These are phyloP conservation scores for Gentiana straminea DNA, from an alignment of 257 asterid species.

Conservation along the genomic window DNA sequence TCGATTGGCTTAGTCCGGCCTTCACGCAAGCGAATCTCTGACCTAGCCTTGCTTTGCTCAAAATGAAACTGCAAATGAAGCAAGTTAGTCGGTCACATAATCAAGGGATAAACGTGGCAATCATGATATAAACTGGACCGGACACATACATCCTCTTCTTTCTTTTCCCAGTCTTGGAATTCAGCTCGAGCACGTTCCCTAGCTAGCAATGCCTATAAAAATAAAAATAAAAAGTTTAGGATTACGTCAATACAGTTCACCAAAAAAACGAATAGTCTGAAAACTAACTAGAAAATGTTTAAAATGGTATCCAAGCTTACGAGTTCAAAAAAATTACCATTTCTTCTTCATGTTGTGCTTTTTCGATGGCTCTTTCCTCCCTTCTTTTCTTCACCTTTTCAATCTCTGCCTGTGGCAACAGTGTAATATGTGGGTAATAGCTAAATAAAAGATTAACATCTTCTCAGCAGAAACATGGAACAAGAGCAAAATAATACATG, in stretches of 20 bases:
- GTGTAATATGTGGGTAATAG: not conserved
- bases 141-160: conserved; percentile 73
- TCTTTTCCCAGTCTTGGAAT: conserved; percentile 99
- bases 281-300: not conserved
- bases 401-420: conserved; percentile 61
- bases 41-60: conserved; percentile 82
- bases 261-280: not conserved
- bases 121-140: too few relatives aligned
- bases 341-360: conserved; percentile 97
- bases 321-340: conserved; percentile 34
- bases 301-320: not conserved
- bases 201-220: conserved; percentile 56
- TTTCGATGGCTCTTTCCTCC: conserved; percentile 92
- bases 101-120: too few relatives aligned
- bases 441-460: conserved; percentile 2
- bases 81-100: too few relatives aligned
- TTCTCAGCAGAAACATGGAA: not conserved
- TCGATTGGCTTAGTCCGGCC: conserved; percentile 91
- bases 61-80: conserved; percentile 42
- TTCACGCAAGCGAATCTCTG: conserved; percentile 77
- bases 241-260: conserved; percentile 2
- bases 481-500: too few relatives aligned
- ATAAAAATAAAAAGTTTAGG: conserved; percentile 4
- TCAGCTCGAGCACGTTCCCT: conserved; percentile 98
- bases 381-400: conserved; percentile 94